phyloP scores from a whole-genome alignment of 768 basidiomycete genomes.

The Sarcodon aspratus region DNA sequence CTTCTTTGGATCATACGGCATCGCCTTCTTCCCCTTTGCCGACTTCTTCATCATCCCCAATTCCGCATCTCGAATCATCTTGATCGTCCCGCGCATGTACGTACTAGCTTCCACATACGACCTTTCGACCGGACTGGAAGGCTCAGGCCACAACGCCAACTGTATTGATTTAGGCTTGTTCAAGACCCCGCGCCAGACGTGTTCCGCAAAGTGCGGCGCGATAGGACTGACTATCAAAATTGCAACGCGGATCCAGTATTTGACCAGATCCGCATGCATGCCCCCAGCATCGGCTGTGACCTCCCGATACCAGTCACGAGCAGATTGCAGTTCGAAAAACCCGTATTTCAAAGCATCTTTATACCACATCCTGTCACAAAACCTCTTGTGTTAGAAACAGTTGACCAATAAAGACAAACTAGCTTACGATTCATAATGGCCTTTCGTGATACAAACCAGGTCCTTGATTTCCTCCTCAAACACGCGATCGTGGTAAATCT shows the following conservation, averaged over 20 bases:
- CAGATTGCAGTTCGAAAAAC: constrained; percentile 89
- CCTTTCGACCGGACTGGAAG: constrained; percentile 45
- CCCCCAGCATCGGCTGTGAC: constrained; percentile 70
- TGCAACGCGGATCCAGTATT: constrained; percentile 76
- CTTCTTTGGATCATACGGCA: constrained; percentile 71
- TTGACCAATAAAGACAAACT: background rate
- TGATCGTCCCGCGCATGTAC: constrained; percentile 89
- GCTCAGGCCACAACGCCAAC: constrained; percentile 72
- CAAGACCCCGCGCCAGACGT: constrained; percentile 74
- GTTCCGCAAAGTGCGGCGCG: constrained; percentile 90
- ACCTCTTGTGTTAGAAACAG: background rate
- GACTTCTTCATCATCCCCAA: constrained; percentile 66
- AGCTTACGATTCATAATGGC: constrained; percentile 71
- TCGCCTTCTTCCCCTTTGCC: constrained; percentile 56
- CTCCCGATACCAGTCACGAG: constrained; percentile 94
- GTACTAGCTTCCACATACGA: constrained; percentile 57
- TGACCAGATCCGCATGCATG: constrained; percentile 85
- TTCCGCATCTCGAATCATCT: constrained; percentile 87
- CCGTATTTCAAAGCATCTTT: constrained; percentile 93
- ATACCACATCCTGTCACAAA: constrained; percentile 63
- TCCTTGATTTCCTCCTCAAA: constrained; percentile 90
- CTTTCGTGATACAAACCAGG: constrained; percentile 71
- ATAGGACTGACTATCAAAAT: constrained; percentile 76
- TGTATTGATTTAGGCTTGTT: constrained; percentile 71
- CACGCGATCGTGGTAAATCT: constrained; percentile 76